phyloP scores from a whole-genome alignment of 2,329 filamentous ascomycete species.

The Graphilbum ipis-grandicollis region DNA sequence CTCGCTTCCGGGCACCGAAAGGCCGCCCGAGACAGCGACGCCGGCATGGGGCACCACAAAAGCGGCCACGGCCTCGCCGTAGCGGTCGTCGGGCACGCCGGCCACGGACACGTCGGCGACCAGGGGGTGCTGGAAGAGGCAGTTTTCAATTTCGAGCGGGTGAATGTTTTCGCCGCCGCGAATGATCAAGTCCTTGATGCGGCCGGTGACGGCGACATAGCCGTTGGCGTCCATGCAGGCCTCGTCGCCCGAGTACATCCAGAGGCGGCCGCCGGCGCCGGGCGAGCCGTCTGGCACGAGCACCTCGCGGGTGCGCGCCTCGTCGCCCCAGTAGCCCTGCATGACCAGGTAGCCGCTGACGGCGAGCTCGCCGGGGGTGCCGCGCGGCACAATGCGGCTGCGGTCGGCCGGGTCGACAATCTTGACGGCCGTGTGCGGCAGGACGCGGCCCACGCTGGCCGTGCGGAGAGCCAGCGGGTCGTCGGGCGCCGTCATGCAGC shows the following conservation, averaged over 20 bases:
- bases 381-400: constrained; percentile 39
- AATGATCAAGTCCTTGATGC: constrained; percentile 93
- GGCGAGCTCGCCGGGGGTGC: constrained; percentile 62
- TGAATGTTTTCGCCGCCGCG: constrained; percentile 92
- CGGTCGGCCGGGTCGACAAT: constrained; percentile 55
- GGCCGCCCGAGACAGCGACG: constrained; percentile 13
- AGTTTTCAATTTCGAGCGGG: constrained; percentile 83
- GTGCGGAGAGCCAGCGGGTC: constrained; percentile 61
- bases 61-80: constrained; percentile 75
- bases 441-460: constrained; percentile 56
- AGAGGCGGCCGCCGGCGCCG: constrained; percentile 28
- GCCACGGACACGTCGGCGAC: constrained; percentile 69
- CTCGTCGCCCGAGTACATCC: constrained; percentile 92
- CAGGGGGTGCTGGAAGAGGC: constrained; percentile 52
- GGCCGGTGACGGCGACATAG: constrained; percentile 74
- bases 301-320: constrained; percentile 49
- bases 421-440: constrained; percentile 67
- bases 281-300: constrained; percentile 9
- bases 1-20: constrained; percentile 8
- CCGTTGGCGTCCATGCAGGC: constrained; percentile 69
- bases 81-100: constrained; percentile 62
- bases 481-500: constrained; percentile 64
- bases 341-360: constrained; percentile 76
- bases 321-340: constrained; percentile 78
- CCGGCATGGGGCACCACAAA: constrained; percentile 48